Percentiles rank a stretch among this genome's conserved stretches.
Conservation (phyloP, 352 stramenopile genomes). For the Globisporangium perplexum region DNA sequence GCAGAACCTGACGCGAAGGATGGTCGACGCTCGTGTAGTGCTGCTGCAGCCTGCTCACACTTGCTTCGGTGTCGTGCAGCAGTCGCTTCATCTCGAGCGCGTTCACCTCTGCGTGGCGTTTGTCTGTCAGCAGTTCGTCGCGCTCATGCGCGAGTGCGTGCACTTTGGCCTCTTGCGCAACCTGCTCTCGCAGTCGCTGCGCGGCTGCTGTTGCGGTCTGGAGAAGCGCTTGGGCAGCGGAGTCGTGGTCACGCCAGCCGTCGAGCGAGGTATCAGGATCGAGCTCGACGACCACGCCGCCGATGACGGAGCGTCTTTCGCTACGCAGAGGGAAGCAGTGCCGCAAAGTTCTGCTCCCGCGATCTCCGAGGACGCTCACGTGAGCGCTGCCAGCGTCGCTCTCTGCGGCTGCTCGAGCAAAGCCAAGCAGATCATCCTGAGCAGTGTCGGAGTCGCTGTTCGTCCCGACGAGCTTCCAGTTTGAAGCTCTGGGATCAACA, state of each 20-base stretch:
- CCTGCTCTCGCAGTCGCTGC: background rate
- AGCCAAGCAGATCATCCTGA: constrained; percentile 3
- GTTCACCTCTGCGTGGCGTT: constrained; percentile 10
- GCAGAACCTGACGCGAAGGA: background rate
- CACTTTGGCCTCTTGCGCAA: background rate
- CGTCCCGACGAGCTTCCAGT: constrained; percentile 4
- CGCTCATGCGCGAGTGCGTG: background rate
- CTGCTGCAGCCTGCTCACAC: background rate
- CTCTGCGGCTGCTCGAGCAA: background rate
- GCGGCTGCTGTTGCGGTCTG: background rate
- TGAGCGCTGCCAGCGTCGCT: background rate
- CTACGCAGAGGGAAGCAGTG: constrained; percentile 1
- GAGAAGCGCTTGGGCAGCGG: background rate
- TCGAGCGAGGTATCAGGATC: background rate
- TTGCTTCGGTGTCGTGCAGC: constrained; percentile 10
- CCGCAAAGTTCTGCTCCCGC: background rate
- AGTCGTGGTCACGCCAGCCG: background rate
- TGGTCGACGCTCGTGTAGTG: background rate
- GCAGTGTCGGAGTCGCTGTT: background rate
- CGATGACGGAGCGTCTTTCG: background rate
- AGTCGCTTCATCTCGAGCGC: constrained; percentile 13
- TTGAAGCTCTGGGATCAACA: background rate
- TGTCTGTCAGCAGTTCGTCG: constrained; percentile 5
- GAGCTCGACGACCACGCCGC: constrained; percentile 1
- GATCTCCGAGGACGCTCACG: background rate